Evolutionary conservation across 164 flowering plant genomes (phyloP).

Genomic region (Stephania yunnanensis): DNA sequence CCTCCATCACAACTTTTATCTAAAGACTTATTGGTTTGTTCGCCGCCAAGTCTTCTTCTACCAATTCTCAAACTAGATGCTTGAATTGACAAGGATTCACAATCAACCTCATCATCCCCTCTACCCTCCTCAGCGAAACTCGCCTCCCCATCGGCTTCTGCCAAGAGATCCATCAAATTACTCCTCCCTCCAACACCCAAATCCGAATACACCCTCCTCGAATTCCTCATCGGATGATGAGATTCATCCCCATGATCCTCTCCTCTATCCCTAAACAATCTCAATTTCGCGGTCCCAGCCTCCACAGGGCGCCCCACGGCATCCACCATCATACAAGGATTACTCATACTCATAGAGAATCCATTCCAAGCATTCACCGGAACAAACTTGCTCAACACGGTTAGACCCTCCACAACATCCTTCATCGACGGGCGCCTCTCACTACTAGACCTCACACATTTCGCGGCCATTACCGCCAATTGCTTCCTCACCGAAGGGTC

Average conservation of each 20-base stretch:
- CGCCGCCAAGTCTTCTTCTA: slow-evolving; percentile 21
- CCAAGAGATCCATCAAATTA: slow-evolving; percentile 77
- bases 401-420: slow-evolving; percentile 57
- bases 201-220: slow-evolving; percentile 68
- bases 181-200: slow-evolving; percentile 40
- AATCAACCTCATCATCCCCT: not conserved
- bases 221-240: slow-evolving; percentile 21
- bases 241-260: slow-evolving; percentile 16
- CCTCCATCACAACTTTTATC: too few relatives aligned
- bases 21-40: slow-evolving; percentile 22
- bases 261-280: slow-evolving; percentile 6
- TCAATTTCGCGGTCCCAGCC: slow-evolving; percentile 21
- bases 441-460: slow-evolving; percentile 77
- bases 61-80: slow-evolving; percentile 34
- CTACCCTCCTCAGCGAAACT: slow-evolving; percentile 21
- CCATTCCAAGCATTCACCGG: slow-evolving; percentile 67
- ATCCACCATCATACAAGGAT: slow-evolving; percentile 83
- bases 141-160: slow-evolving; percentile 35
- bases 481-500: slow-evolving; percentile 63
- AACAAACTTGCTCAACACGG: slow-evolving; percentile 46
- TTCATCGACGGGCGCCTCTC: slow-evolving; percentile 84
- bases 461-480: slow-evolving; percentile 63
- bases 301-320: slow-evolving; percentile 54
- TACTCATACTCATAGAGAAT: slow-evolving; percentile 33
- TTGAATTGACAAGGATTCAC: too few relatives aligned